Base-by-base conservation (phyloP, 768 basidiomycete species). In the Pleurotus tuoliensis region DNA sequence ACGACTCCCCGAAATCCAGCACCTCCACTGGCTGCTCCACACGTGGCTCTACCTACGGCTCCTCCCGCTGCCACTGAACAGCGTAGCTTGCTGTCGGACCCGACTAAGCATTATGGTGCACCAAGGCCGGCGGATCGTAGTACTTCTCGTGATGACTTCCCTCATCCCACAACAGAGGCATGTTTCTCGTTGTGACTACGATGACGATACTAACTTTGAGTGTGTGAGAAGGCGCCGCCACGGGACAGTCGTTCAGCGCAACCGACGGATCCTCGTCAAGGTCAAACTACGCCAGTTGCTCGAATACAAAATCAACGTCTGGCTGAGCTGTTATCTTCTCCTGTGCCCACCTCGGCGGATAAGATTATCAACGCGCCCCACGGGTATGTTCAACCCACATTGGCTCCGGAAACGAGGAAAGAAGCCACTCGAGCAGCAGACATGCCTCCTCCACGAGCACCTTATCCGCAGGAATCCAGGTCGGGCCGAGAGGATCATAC, bases 251-350 rank as follows among this genome's bases (percentile, higher is more conserved):
- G n/a, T 44, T n/a, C 13, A 40, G 15, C 20, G 11, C 22, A 7
- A 12, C 13, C 39, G 43, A 7, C 44, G 38, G 54, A 46, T 20
- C 27, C 27, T 6, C 43, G 16, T 8, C 41, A 55, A 30, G 15
- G 37, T 12, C 37, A 22, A 11, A 30, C 54, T n/a, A 44, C 46
- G 16, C 40, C 54, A 16, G 34, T 44, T 9, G 34, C 41, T 45
- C 37, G 43, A 16, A 45, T 55, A 16, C 40, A 47, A 6, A 45
- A 55, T 15, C 54, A 41, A 30, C 54, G 54, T 18, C 44, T 55
- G n/a, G 41, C 45, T 20, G 54, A 55, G 22, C 25, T 55, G 25
- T 25, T 55, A 15, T 55, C 54, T 45, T 55, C 54, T 11, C 41
- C 54, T 12, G 22, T 44, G n/a, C 54, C 41, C 13, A 16, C 41